phyloP scores from a whole-genome alignment of 371 early-diverging fungal genomes.

The Zychaea mexicana region DNA sequence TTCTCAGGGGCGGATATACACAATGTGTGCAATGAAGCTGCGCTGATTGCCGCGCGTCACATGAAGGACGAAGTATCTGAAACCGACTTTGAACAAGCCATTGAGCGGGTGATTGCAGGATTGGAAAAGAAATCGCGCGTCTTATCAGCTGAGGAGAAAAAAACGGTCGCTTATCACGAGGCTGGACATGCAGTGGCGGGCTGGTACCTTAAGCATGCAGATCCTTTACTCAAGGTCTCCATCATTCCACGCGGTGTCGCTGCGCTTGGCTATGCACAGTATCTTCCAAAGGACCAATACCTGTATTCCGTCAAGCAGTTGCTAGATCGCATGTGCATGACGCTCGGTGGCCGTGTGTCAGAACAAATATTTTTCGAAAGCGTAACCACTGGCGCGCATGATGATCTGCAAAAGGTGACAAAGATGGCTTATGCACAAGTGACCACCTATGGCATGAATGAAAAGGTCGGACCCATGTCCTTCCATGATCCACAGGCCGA shows the following conservation, averaged over 20 bases:
- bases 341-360: slow-evolving; percentile 95
- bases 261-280: slow-evolving; percentile 98
- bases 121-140: slow-evolving; percentile 96
- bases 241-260: slow-evolving; percentile 97
- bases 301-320: slow-evolving; percentile 91
- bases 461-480: slow-evolving; percentile 83
- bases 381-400: slow-evolving; percentile 90
- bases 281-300: slow-evolving; percentile 97
- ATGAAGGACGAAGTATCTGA: slow-evolving; percentile 76
- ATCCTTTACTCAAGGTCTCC: slow-evolving; percentile 96
- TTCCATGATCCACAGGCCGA: slow-evolving; percentile 78
- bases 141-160: slow-evolving; percentile 97
- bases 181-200: slow-evolving; percentile 99
- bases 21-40: slow-evolving; percentile 99
- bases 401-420: slow-evolving; percentile 97
- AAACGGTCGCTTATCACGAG: slow-evolving; percentile 98
- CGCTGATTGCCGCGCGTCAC: slow-evolving; percentile 95
- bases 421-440: slow-evolving; percentile 96
- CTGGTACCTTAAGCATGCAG: slow-evolving; percentile 96
- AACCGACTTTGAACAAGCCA: slow-evolving; percentile 95
- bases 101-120: slow-evolving; percentile 98
- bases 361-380: slow-evolving; percentile 94
- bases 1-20: slow-evolving; percentile 96
- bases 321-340: slow-evolving; percentile 98
- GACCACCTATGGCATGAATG: slow-evolving; percentile 94